A percentile compares a stretch with the other conserved stretches of the same genome.
Evolutionary conservation across 352 stramenopile genomes (phyloP).

Genomic region (Achlya hypogyna): DNA sequence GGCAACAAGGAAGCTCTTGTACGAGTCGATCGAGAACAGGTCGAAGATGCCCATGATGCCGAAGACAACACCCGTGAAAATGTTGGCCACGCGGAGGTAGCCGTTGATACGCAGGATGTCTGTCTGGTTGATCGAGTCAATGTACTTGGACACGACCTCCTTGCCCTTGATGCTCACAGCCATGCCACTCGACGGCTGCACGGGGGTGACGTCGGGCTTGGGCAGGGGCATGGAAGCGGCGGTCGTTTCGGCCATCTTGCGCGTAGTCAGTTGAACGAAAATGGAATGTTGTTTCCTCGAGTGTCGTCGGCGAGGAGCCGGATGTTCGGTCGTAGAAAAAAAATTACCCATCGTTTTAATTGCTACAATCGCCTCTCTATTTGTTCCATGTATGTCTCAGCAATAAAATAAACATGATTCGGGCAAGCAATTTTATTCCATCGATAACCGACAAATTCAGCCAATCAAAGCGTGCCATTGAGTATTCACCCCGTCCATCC

Average conservation of each 20-base stretch:
- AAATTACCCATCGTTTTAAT: too few species aligned
- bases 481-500: background rate
- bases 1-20: constrained; percentile 78
- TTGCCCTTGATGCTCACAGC: constrained; percentile 6
- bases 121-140: constrained; percentile 27
- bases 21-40: constrained; percentile 62
- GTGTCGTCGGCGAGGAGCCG: too few species aligned
- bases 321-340: too few species aligned
- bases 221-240: constrained; percentile 15
- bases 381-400: too few species aligned
- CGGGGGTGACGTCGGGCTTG: constrained; percentile 11
- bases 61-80: constrained; percentile 48
- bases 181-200: background rate
- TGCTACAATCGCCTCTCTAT: too few species aligned
- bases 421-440: too few species aligned
- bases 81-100: constrained; percentile 77
- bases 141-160: constrained; percentile 18
- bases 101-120: constrained; percentile 81
- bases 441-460: too few species aligned
- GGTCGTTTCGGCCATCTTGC: constrained; percentile 12
- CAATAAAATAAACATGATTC: too few species aligned
- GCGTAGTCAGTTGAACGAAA: constrained; percentile 20
- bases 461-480: background rate
- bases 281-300: too few species aligned
- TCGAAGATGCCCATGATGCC: constrained; percentile 66